Evolutionary conservation across 2,329 filamentous ascomycete species (phyloP).

Genomic region (Chaetomiaceae sp.): DNA sequence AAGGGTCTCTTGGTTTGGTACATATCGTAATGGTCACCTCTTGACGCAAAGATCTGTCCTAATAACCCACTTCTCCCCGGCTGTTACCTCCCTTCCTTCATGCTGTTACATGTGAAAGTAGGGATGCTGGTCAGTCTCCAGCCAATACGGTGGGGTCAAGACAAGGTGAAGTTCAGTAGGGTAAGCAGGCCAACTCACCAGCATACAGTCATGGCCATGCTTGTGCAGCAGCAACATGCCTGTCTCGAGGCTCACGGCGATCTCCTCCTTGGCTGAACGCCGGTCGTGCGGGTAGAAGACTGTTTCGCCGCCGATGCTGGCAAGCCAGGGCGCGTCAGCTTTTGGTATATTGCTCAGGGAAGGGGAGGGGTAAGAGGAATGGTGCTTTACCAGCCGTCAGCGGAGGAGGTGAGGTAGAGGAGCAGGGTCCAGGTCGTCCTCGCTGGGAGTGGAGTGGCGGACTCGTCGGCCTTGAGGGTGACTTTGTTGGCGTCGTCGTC

Average conservation of each 20-base stretch:
- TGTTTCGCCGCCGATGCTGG: constrained; percentile 70
- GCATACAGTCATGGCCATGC: constrained; percentile 82
- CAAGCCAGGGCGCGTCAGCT: too few relatives aligned
- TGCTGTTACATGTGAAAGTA: constrained; percentile 47
- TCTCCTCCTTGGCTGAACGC: constrained; percentile 54
- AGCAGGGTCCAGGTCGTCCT: constrained; percentile 89
- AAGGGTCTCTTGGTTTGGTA: too few relatives aligned
- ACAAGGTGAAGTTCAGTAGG: not conserved
- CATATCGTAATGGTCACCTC: too few relatives aligned
- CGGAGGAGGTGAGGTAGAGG: constrained; percentile 74
- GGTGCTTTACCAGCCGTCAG: constrained; percentile 57
- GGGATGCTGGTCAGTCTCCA: too few relatives aligned
- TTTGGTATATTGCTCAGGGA: not conserved
- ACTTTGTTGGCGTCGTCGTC: constrained; percentile 85
- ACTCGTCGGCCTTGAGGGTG: constrained; percentile 45
- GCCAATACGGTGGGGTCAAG: too few relatives aligned
- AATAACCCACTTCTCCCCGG: constrained; percentile 88
- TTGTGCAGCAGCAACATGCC: constrained; percentile 83
- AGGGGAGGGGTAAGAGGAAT: not conserved
- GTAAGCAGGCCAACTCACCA: constrained; percentile 45
- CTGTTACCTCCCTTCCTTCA: constrained; percentile 73
- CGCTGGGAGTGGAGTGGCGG: constrained; percentile 41
- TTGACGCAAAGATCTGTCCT: constrained; percentile 74
- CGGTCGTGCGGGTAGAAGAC: constrained; percentile 78
- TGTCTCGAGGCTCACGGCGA: constrained; percentile 71